Evolutionary conservation across 257 asterid species (phyloP).

Genomic region (Gentiana straminea): DNA sequence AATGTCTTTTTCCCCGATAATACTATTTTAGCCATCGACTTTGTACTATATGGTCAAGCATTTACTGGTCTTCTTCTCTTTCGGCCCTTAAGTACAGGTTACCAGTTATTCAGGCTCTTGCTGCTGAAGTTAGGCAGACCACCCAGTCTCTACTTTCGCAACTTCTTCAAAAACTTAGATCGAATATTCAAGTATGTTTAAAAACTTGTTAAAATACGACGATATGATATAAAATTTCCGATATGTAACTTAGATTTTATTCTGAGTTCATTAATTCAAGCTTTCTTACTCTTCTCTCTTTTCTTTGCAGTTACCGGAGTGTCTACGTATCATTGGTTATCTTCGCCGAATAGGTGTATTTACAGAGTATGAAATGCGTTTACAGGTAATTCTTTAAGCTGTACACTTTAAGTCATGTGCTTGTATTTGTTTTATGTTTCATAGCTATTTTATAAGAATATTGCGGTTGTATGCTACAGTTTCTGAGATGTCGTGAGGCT

Average conservation of each 20-base stretch:
- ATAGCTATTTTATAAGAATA: constrained; percentile 20
- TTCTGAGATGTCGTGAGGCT: constrained; percentile 92
- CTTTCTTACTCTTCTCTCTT: background rate
- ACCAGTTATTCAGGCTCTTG: constrained; percentile 93
- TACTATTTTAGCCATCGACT: constrained; percentile 14
- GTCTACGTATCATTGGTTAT: constrained; percentile 93
- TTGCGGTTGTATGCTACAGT: constrained; percentile 32
- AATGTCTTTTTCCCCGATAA: constrained; percentile 22
- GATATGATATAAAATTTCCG: constrained; percentile 5
- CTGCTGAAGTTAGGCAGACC: constrained; percentile 81
- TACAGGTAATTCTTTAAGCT: constrained; percentile 44
- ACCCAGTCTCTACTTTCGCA: constrained; percentile 95
- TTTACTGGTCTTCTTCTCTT: constrained; percentile 15
- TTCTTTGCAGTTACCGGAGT: constrained; percentile 75
- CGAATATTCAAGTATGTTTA: constrained; percentile 74
- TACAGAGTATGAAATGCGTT: constrained; percentile 92
- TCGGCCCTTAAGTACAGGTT: constrained; percentile 37
- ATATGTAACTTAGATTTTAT: constrained; percentile 1
- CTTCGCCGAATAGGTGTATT: constrained; percentile 94
- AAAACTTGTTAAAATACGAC: background rate
- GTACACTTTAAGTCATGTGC: background rate
- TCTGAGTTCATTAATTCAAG: constrained; percentile 5
- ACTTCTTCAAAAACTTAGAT: constrained; percentile 91
- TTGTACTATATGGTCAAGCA: constrained; percentile 1
- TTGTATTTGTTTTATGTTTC: background rate